Conservation (phyloP, 2,329 filamentous ascomycete species). For the Decorospora gaudefroyi region DNA sequence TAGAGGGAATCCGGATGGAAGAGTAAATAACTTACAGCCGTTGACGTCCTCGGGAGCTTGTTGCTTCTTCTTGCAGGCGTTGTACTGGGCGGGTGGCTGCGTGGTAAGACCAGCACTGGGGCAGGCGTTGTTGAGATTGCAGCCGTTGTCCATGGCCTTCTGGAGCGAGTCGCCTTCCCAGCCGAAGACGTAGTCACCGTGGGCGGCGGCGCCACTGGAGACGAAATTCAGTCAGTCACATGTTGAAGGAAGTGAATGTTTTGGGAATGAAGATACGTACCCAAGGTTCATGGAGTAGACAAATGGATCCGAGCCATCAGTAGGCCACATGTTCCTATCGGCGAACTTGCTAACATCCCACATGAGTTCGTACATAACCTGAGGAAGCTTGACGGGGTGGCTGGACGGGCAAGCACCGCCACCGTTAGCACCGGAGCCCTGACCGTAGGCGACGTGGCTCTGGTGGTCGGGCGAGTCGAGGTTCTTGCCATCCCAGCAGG, state of each 20-base stretch:
- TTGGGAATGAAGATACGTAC: constrained; percentile 14
- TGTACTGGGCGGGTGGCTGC: constrained; percentile 35
- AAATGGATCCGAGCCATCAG: constrained; percentile 40
- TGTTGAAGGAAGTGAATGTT: neutral
- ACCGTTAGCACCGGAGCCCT: constrained; percentile 52
- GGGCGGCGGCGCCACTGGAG: constrained; percentile 36
- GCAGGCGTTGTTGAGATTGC: constrained; percentile 44
- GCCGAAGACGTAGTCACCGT: constrained; percentile 50
- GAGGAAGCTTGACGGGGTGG: constrained; percentile 42
- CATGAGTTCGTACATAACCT: constrained; percentile 47
- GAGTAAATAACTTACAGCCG: constrained; percentile 38
- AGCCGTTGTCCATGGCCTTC: constrained; percentile 49
- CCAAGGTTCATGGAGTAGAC: constrained; percentile 44
- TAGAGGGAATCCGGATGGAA: neutral
- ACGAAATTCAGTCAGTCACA: neutral
- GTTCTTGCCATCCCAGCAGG: constrained; percentile 40
- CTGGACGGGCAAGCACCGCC: constrained; percentile 54
- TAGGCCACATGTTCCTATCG: constrained; percentile 40
- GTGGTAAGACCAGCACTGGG: constrained; percentile 38
- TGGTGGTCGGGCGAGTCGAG: constrained; percentile 42
- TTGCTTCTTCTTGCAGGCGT: constrained; percentile 42
- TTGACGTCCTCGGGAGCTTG: constrained; percentile 41
- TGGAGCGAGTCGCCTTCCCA: constrained; percentile 54
- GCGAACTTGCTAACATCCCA: constrained; percentile 42
- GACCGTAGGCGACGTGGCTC: constrained; percentile 54